Evolutionary conservation across 176 grass and related monocot species (phyloP).

Genomic region (Musa troglodytarum): DNA sequence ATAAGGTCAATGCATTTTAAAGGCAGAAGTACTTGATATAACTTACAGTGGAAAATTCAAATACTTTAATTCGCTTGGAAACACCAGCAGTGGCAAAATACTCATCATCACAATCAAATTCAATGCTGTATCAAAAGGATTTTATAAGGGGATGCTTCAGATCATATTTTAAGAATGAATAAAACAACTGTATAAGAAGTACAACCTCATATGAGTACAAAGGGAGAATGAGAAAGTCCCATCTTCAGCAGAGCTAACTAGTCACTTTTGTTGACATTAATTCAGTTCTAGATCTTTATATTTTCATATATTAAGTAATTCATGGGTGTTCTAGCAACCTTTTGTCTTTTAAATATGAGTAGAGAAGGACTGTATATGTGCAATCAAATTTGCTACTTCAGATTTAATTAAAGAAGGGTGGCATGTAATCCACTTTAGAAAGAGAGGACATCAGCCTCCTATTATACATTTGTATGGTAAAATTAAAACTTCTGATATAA

Average conservation of each 20-base stretch:
- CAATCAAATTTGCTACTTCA: too few relatives aligned
- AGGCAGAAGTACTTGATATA: neutral
- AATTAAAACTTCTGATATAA: too few relatives aligned
- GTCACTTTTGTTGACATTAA: neutral
- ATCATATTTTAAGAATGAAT: conserved; percentile 19
- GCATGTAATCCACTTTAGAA: too few relatives aligned
- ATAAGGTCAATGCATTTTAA: neutral
- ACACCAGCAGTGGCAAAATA: conserved; percentile 96
- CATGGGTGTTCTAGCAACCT: neutral
- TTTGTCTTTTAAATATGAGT: neutral
- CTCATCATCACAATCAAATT: conserved; percentile 98
- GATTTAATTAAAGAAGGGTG: too few relatives aligned
- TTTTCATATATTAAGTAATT: neutral
- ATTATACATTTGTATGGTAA: too few relatives aligned
- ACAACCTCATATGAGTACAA: conserved; percentile 2
- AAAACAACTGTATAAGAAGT: conserved; percentile 8
- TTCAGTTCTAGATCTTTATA: neutral
- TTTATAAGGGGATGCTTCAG: conserved; percentile 3
- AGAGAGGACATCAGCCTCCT: too few relatives aligned
- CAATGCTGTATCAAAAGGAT: conserved; percentile 53
- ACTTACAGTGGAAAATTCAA: conserved; percentile 90
- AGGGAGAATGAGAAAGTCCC: neutral
- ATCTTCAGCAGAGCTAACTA: neutral
- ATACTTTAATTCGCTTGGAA: conserved; percentile 97
- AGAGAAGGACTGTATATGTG: neutral